Conservation (phyloP, 2,329 filamentous ascomycete species). For the Neopestalotiopsis sp. region DNA sequence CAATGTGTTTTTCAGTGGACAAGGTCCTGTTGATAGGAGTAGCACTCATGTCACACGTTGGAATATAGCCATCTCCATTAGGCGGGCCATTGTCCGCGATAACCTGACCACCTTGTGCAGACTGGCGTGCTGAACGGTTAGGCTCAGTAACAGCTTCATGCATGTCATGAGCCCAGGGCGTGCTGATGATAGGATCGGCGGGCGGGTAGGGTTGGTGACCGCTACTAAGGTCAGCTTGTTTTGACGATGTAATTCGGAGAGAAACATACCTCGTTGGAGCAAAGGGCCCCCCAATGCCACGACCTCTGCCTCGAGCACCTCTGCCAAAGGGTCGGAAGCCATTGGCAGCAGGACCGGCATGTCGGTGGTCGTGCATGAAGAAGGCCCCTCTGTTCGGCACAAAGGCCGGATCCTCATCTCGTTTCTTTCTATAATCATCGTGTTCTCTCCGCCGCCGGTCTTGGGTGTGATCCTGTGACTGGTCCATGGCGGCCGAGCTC, state of each 20-base stretch:
- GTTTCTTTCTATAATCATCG: conserved; percentile 86
- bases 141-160: conserved; percentile 72
- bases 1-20: conserved; percentile 82
- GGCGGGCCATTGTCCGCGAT: conserved; percentile 53
- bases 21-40: conserved; percentile 76
- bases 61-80: conserved; percentile 60
- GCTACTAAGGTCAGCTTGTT: background rate
- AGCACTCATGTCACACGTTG: conserved; percentile 62
- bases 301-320: conserved; percentile 66
- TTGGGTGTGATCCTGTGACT: conserved; percentile 60
- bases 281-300: conserved; percentile 62
- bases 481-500: conserved; percentile 45
- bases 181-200: conserved; percentile 69
- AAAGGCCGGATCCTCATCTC: conserved; percentile 89
- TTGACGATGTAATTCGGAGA: conserved; percentile 12
- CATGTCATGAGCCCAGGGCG: conserved; percentile 92
- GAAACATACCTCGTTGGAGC: conserved; percentile 67
- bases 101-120: conserved; percentile 21
- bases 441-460: conserved; percentile 83
- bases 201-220: conserved; percentile 48
- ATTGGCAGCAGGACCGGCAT: conserved; percentile 77
- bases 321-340: conserved; percentile 76
- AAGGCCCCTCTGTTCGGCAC: conserved; percentile 94
- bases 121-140: conserved; percentile 47
- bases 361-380: conserved; percentile 94